Evolutionary conservation across 2,329 filamentous ascomycete genomes (phyloP).

Genomic region (Nothomitra cinnamomea): DNA sequence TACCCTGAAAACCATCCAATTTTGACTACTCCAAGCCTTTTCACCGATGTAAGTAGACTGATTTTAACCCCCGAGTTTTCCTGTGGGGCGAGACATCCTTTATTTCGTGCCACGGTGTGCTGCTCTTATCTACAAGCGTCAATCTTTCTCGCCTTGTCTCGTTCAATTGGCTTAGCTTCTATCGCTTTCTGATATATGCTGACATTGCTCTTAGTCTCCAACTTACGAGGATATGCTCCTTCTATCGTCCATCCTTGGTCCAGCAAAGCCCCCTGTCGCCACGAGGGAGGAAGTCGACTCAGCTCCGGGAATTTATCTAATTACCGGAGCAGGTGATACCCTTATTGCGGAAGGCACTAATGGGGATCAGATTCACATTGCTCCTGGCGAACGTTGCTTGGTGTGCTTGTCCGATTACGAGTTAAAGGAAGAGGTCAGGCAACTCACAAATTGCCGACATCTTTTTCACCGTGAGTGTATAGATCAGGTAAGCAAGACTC

Average conservation of each 20-base stretch:
- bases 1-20: slow-evolving; percentile 55
- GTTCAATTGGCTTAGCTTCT: background rate
- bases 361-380: slow-evolving; percentile 15
- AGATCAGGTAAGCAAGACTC: slow-evolving; percentile 37
- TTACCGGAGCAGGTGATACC: slow-evolving; percentile 19
- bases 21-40: slow-evolving; percentile 50
- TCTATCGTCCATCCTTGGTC: slow-evolving; percentile 47
- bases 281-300: slow-evolving; percentile 44
- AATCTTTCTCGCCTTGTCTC: too few species aligned
- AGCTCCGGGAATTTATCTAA: slow-evolving; percentile 40
- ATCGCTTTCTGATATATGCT: slow-evolving; percentile 5
- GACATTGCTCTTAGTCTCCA: slow-evolving; percentile 27
- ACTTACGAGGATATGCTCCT: slow-evolving; percentile 60
- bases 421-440: slow-evolving; percentile 40
- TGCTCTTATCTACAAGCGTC: too few species aligned
- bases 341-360: slow-evolving; percentile 31
- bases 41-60: slow-evolving; percentile 40
- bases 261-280: slow-evolving; percentile 51
- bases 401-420: slow-evolving; percentile 53
- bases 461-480: slow-evolving; percentile 53
- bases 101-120: too few species aligned
- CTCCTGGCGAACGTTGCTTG: slow-evolving; percentile 37
- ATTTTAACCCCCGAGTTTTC: too few species aligned
- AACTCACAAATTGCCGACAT: slow-evolving; percentile 45
- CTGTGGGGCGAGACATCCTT: too few species aligned